Evolutionary conservation across 805 yeast species (phyloP), one percentile per base, ranked within the genome.

Genomic region (Vanderwaltozyma verrucispora): DNA sequence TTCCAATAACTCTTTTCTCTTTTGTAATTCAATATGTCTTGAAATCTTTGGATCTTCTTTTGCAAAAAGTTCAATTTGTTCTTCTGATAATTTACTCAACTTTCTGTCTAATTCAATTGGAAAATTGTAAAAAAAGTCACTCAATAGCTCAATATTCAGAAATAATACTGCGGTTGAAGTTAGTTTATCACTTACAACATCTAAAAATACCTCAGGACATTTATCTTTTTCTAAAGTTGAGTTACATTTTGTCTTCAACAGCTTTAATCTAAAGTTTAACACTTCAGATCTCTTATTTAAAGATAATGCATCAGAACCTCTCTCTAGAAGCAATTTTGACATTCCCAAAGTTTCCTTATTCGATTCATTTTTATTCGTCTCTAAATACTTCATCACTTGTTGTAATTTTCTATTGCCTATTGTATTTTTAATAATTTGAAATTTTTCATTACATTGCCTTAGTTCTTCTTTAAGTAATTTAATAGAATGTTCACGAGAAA

Each of bases 61-160:
- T 0, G 98, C 98, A 63, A 89, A 85, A 42, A 63, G 63, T 51
- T 88, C 96, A 35, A 92, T 71, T 53, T 88, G 94, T 37, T 85
- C 94, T 35, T 71, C 69, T 8, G 75, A 66, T 51, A 92, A 64
- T 30, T 70, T 69, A 42, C 69, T 67, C 39, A 92, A 71, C 46
- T 77, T 76, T 36, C 68, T 68, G 57, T 92, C 99, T 44, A 92
- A 68, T 59, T 87, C 96, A 41, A 97, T 72, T 2, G 99, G 97
- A 61, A 92, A 89, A 49, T 87, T 86, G 60, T 94, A 92, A 56
- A 89, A 94, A 54, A 92, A 92, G 60, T 94, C 98, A 47, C 94
- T 82, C 44, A 92, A 66, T 39, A 92, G 66, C 60, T 92, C 99
- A 39, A 94, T 97, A 54, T 92, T 92, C 55, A 92, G 64, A 51